phyloP scores from a whole-genome alignment of 441 rosid species.

The Iberis amara region DNA sequence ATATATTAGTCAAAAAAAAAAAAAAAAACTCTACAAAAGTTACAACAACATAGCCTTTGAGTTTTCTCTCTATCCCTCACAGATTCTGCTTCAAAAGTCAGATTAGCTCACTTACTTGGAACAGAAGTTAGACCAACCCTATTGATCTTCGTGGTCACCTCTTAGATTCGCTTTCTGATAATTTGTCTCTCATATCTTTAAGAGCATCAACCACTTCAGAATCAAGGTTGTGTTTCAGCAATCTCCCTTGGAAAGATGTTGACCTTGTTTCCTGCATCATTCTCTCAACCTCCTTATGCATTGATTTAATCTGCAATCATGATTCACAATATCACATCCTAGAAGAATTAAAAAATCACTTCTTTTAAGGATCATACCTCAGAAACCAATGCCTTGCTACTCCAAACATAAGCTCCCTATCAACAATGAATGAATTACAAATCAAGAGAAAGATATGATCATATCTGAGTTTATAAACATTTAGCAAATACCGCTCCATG shows the following conservation, averaged over 20 bases:
- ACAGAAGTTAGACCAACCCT: background rate
- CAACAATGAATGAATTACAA: constrained; percentile 26
- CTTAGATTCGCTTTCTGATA: constrained; percentile 43
- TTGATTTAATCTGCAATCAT: constrained; percentile 55
- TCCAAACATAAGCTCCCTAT: constrained; percentile 93
- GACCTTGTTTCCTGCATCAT: constrained; percentile 75
- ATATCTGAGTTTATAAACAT: constrained; percentile 1
- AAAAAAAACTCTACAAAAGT: no score
- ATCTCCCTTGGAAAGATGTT: constrained; percentile 68
- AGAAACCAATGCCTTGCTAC: constrained; percentile 75
- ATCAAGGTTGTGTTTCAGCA: constrained; percentile 77
- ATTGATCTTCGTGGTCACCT: constrained; percentile 25
- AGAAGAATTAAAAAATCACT: constrained; percentile 5
- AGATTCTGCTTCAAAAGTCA: no score
- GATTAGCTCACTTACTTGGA: no score
- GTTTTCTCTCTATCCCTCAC: background rate
- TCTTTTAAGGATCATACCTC: constrained; percentile 48
- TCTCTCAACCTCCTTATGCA: constrained; percentile 62
- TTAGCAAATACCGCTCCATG: constrained; percentile 63
- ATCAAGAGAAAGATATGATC: constrained; percentile 12
- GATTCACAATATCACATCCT: background rate
- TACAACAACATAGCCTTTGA: constrained; percentile 14
- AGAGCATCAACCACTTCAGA: constrained; percentile 76
- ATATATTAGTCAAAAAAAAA: no score
- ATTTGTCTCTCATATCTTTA: constrained; percentile 53